Evolutionary conservation across 1,139 yeast species (phyloP), one percentile per base, ranked within the genome.

Genomic region (Suhomyces terraborum): DNA sequence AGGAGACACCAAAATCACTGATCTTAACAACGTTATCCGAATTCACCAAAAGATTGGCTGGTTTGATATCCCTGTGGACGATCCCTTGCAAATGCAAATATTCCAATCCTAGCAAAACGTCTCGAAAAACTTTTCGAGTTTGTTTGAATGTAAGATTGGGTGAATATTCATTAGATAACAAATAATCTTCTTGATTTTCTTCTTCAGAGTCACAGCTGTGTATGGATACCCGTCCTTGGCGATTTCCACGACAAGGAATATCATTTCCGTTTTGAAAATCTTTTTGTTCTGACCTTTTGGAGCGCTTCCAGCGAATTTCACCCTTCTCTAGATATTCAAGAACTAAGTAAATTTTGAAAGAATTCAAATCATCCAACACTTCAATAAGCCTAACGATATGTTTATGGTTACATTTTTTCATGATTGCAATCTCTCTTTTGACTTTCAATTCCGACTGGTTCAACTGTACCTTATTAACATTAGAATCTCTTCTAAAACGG

Each of bases 1-100:
- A 87, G 1, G 98, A 89, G 8, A 94, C 96, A 14, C 99, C 99
- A 65, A 94, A 94, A 66, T 93, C 99, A 20, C 95, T 85, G 24
- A 94, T 94, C 62, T 93, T 93, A 22, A 93, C 98, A 4, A 76
- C 73, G 41, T 84, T 82, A 50, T 86, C 83, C 14, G 79, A 72
- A 26, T 88, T 76, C 4, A 89, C 81, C 41, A 94, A 72, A 45
- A 94, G 65, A 58, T 94, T 94, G 2, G 98, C 97, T 1, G 99
- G 99, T 60, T 94, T 94, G 46, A 94, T 93, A 63, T 94, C 99
- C 45, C 99, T 78, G 63, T 94, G 99, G 14, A 94, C 88, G 41
- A 94, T 88, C 5, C 97, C 97, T 61, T 89, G 96, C 54, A 82
- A 74, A 65, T 94, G 98, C 50, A 94, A 66, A 62, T 94, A 94